These are phyloP conservation scores for Nemania serpens DNA, from an alignment of 2,329 filamentous ascomycete species.

Conservation along the genomic window DNA sequence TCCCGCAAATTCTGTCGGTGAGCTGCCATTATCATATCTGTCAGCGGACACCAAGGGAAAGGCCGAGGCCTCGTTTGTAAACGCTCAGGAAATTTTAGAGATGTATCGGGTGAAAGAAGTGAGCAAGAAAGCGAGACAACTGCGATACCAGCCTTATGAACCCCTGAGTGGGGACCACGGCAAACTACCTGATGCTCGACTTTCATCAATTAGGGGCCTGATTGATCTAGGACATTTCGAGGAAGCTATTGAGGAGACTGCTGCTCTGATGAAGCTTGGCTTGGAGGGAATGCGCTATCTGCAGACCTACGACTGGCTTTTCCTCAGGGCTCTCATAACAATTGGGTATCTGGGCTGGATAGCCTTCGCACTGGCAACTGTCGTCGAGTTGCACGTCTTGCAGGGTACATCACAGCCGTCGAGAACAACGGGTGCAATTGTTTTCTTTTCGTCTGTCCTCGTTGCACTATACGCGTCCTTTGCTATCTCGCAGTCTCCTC, in stretches of 20 bases:
- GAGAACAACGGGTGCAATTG: conserved; percentile 61
- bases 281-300: conserved; percentile 88
- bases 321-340: conserved; percentile 86
- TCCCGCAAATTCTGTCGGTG: conserved; percentile 94
- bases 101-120: conserved; percentile 96
- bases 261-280: conserved; percentile 74
- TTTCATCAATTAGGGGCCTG: conserved; percentile 68
- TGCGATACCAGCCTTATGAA: conserved; percentile 78
- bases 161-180: conserved; percentile 66
- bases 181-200: conserved; percentile 67
- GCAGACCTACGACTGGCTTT: conserved; percentile 98
- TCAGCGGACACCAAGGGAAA: conserved; percentile 75
- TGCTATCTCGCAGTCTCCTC: conserved; percentile 75
- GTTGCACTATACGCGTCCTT: conserved; percentile 79
- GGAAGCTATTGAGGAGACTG: conserved; percentile 78
- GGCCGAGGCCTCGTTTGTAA: conserved; percentile 81
- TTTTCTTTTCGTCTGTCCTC: conserved; percentile 77
- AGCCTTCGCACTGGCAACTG: conserved; percentile 84
- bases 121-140: conserved; percentile 73
- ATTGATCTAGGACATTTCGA: conserved; percentile 71
- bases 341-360: conserved; percentile 95
- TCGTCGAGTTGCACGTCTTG: conserved; percentile 86
- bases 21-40: conserved; percentile 84
- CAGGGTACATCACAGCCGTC: conserved; percentile 69
- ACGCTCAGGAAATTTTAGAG: conserved; percentile 85